Conservation (phyloP, 371 early-diverging fungal species). For the Sporodiniella umbellata region DNA sequence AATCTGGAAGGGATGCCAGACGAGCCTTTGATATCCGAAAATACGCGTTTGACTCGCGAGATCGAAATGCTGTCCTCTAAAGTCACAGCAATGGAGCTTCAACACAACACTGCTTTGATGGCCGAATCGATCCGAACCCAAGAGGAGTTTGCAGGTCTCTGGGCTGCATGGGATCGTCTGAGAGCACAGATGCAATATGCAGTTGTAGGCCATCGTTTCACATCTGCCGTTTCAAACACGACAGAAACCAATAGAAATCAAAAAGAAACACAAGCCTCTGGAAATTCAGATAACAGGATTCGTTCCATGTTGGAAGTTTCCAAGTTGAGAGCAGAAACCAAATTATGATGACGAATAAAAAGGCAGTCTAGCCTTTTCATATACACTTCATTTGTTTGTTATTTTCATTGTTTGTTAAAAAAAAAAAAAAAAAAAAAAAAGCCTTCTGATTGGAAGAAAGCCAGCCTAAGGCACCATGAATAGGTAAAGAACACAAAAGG, state of each 20-base stretch:
- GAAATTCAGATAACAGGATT: not conserved
- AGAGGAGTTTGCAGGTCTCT: constrained; percentile 65
- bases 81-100: constrained; percentile 57
- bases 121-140: constrained; percentile 64
- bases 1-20: constrained; percentile 20
- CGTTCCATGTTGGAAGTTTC: not conserved
- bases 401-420: not conserved
- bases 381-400: not conserved
- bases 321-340: not conserved
- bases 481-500: too few species aligned
- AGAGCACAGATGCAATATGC: constrained; percentile 71
- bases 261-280: not conserved
- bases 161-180: constrained; percentile 61
- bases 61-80: constrained; percentile 57
- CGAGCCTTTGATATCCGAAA: constrained; percentile 41
- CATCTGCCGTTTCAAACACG: not conserved
- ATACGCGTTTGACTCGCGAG: constrained; percentile 54
- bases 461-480: too few species aligned
- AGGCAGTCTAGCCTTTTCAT: not conserved
- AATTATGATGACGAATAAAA: not conserved
- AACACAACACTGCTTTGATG: constrained; percentile 71
- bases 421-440: not conserved
- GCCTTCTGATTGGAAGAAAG: too few species aligned
- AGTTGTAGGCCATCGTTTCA: constrained; percentile 48
- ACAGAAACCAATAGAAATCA: not conserved